Base-by-base conservation (phyloP, 176 grass and related monocot genomes). In the Dendrocalamus sinicus region DNA sequence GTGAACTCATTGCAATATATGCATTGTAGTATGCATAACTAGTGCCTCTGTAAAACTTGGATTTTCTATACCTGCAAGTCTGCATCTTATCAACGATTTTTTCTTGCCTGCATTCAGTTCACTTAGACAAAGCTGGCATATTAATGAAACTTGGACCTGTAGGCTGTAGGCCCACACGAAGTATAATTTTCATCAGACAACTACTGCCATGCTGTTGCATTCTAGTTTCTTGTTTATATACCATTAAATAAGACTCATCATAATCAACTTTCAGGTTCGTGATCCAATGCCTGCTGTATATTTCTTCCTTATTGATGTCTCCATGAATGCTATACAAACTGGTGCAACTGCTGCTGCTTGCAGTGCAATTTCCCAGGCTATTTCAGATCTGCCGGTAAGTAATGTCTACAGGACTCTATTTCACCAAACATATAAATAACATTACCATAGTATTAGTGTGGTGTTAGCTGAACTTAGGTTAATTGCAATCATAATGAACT, bases 261-360 rank as follows among this genome's bases (percentile, higher is more conserved):
- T 46, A 50, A 84, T 47, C 43, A 72, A 70, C 53, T 75, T 84
- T 84, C 92, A 97, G 94, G 94, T 97, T 57, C 94, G 94, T 69
- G 94, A 97, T 62, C 94, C 92, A 22, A 97, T 97, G 94, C 94
- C 92, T 89, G 94, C 92, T 79, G 90, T 97, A 61, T 97, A 91
- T 85, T 97, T 97, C 74, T 97, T 97, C 72, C 73, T 97, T 63
- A 88, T 97, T 79, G 94, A 97, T 73, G 92, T 94, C 81, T 94
- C 94, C 45, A 91, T 97, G 92, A 97, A 97, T 83, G 90, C 92
- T 47, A 70, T 97, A 82, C 89, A 93, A 72, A 97, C 94, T 47
- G 94, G 94, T 76, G 90, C 94, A 70, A 90, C 94, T 73, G 94
- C 94, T 66, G 94, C 94, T 75, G 92, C 94, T 73, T 97, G 94